phyloP scores from a whole-genome alignment of 2,329 filamentous ascomycete genomes.

The Colletotrichum tanaceti region DNA sequence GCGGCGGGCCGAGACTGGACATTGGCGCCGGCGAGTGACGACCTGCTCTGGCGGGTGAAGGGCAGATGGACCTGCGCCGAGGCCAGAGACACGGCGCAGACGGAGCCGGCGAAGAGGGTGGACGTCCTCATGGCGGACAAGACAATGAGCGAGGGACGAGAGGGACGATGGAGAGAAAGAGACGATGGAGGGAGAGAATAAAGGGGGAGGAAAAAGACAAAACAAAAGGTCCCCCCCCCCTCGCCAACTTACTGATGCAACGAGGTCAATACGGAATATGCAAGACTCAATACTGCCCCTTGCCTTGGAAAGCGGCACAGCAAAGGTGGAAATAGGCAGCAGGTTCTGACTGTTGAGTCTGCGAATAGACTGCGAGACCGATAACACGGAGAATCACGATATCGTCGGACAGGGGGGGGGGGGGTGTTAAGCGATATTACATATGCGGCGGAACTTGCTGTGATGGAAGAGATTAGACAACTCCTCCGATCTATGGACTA shows the following conservation, averaged over 20 bases:
- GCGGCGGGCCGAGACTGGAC: background rate
- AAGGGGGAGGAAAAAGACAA: background rate
- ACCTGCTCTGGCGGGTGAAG: constrained; percentile 8
- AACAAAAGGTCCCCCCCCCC: no score
- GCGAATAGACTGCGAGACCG: background rate
- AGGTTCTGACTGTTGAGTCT: background rate
- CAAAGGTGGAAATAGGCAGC: constrained; percentile 17
- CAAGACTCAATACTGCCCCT: background rate
- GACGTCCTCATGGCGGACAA: constrained; percentile 18
- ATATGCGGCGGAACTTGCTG: constrained; percentile 2
- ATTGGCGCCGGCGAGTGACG: background rate
- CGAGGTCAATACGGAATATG: background rate
- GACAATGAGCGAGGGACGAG: background rate
- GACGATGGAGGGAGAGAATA: background rate
- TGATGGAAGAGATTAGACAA: constrained; percentile 4
- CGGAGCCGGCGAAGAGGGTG: constrained; percentile 6
- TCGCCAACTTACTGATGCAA: background rate
- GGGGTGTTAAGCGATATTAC: constrained; percentile 25
- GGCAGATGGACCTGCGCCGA: constrained; percentile 28
- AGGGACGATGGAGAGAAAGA: no score
- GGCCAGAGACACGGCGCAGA: background rate
- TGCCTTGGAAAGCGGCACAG: constrained; percentile 26
- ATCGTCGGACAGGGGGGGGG: constrained; percentile 1
- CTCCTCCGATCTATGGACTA: no score
- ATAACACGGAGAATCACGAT: constrained; percentile 5